Percentiles rank a stretch among this genome's conserved stretches.
These are phyloP conservation scores for Cladorrhinum samala DNA, from an alignment of 495 filamentous ascomycete genomes.

Conservation along the genomic window DNA sequence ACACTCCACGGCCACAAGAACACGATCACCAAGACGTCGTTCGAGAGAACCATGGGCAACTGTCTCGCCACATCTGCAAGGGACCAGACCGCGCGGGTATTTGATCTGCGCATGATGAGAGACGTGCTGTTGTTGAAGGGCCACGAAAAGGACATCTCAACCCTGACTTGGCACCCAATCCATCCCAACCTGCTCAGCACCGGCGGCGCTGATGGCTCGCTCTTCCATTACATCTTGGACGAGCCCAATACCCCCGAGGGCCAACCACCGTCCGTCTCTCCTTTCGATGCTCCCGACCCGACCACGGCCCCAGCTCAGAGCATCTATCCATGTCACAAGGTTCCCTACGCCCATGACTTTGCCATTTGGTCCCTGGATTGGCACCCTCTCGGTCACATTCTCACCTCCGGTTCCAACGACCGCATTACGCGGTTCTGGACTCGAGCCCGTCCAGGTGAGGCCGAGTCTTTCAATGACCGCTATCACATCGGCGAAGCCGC, in stretches of 20 bases:
- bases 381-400: constrained; percentile 92
- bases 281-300: constrained; percentile 78
- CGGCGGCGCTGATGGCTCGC: constrained; percentile 78
- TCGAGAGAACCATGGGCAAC: constrained; percentile 74
- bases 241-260: constrained; percentile 79
- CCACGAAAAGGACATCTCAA: constrained; percentile 92
- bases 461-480: constrained; percentile 71
- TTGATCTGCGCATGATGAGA: constrained; percentile 96
- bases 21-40: constrained; percentile 80
- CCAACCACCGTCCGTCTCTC: constrained; percentile 58
- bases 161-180: constrained; percentile 87
- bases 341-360: constrained; percentile 84
- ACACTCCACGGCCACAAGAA: constrained; percentile 98
- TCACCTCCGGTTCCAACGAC: constrained; percentile 98
- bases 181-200: constrained; percentile 85
- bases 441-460: constrained; percentile 76
- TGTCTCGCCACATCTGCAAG: constrained; percentile 87
- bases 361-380: constrained; percentile 96
- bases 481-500: constrained; percentile 93
- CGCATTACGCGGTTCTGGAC: constrained; percentile 96
- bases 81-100: constrained; percentile 85
- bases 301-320: constrained; percentile 71
- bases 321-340: constrained; percentile 78
- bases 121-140: constrained; percentile 87
- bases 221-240: constrained; percentile 88